Conservation (phyloP, 768 basidiomycete genomes). For the Leccinum sublutescens region DNA sequence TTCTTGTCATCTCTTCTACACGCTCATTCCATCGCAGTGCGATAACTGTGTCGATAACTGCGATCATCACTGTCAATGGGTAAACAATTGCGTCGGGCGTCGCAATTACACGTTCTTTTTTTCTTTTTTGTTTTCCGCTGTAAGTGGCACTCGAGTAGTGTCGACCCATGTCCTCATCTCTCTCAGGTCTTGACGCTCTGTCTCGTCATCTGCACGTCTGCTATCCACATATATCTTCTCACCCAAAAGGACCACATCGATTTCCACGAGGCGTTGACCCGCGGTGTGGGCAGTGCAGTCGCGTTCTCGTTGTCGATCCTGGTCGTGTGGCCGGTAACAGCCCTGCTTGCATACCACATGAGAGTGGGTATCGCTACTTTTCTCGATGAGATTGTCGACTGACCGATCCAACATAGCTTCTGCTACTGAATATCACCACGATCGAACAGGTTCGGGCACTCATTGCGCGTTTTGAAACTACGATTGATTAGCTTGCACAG, state of each 20-base stretch:
- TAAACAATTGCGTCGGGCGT: constrained; percentile 94
- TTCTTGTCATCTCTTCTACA: background rate
- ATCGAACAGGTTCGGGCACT: constrained; percentile 78
- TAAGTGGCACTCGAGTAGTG: constrained; percentile 39
- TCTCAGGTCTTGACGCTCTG: constrained; percentile 67
- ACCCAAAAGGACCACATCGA: constrained; percentile 49
- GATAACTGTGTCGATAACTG: constrained; percentile 97
- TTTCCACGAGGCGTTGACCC: constrained; percentile 44
- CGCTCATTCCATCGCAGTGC: constrained; percentile 51
- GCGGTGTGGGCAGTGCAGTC: constrained; percentile 76
- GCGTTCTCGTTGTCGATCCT: constrained; percentile 70
- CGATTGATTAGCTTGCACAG: constrained; percentile 36
- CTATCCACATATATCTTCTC: constrained; percentile 73
- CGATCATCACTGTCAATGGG: constrained; percentile 89
- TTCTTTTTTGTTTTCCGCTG: constrained; percentile 71
- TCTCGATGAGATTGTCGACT: background rate
- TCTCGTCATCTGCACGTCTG: constrained; percentile 79
- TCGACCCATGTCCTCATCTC: constrained; percentile 6
- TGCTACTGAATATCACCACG: constrained; percentile 89
- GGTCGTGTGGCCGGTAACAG: constrained; percentile 80
- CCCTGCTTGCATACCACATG: constrained; percentile 80
- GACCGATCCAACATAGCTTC: constrained; percentile 45
- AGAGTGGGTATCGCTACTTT: constrained; percentile 52
- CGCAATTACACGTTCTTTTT: constrained; percentile 96
- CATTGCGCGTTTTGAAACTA: constrained; percentile 10